Percentiles rank a stretch among this genome's conserved stretches.
phyloP scores from a whole-genome alignment of 140 eudicot species.

The Oenanthe javanica region DNA sequence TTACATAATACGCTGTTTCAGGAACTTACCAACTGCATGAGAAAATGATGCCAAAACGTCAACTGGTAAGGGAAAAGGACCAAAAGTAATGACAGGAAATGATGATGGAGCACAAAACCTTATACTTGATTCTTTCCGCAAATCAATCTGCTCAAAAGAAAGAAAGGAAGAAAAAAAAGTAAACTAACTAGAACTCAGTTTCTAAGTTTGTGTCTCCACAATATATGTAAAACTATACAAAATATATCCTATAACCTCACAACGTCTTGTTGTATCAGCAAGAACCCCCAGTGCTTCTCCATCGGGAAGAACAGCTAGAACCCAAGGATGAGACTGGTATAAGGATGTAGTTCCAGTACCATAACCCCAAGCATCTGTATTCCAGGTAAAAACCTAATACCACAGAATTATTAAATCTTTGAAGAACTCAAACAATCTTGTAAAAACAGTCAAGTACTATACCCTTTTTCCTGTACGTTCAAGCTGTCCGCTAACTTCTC shows the following conservation, averaged over 20 bases:
- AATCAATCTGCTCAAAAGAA: slow-evolving; percentile 55
- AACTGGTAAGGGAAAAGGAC: slow-evolving; percentile 76
- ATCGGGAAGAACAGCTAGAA: slow-evolving; percentile 65
- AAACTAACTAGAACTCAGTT: not conserved
- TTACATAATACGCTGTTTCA: not conserved
- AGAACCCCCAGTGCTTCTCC: slow-evolving; percentile 90
- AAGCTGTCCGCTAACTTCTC: slow-evolving; percentile 94
- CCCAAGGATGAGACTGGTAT: slow-evolving; percentile 98
- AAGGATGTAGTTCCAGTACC: slow-evolving; percentile 81
- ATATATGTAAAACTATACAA: not conserved
- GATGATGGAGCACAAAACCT: slow-evolving; percentile 48
- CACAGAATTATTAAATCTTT: not conserved
- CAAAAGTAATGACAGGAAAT: slow-evolving; percentile 82
- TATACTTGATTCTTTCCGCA: slow-evolving; percentile 58
- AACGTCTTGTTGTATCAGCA: slow-evolving; percentile 87
- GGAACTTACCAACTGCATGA: slow-evolving; percentile 61
- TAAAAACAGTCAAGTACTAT: slow-evolving; percentile 10
- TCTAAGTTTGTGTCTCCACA: not conserved
- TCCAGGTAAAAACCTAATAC: slow-evolving; percentile 77
- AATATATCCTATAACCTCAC: slow-evolving; percentile 53
- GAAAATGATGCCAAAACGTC: slow-evolving; percentile 66
- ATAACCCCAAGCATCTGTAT: slow-evolving; percentile 94
- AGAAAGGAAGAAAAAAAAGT: not conserved
- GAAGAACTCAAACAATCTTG: not conserved
- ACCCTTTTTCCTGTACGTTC: slow-evolving; percentile 97